phyloP scores from a whole-genome alignment of 371 early-diverging fungal genomes.

The Coemansia sp. region DNA sequence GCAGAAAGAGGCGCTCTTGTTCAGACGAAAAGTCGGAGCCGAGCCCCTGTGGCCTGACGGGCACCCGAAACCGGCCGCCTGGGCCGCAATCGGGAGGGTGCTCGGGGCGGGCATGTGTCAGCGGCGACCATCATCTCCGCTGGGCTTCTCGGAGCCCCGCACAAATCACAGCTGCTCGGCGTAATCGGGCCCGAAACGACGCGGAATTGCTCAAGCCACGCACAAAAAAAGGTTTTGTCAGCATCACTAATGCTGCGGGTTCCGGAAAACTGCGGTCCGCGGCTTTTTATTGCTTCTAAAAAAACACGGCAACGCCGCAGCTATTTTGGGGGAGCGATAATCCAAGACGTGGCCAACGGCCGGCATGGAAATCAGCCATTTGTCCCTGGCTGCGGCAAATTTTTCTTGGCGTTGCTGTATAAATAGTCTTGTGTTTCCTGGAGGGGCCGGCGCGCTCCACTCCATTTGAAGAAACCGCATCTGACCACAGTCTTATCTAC shows the following conservation, averaged over 20 bases:
- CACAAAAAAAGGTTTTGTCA: neutral
- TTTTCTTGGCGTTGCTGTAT: slow-evolving; percentile 4
- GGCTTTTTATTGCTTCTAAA: neutral
- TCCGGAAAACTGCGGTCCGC: slow-evolving; percentile 3
- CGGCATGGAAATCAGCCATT: slow-evolving; percentile 1
- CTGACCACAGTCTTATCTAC: neutral
- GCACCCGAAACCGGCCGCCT: too few species aligned
- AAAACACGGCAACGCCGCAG: slow-evolving; percentile 1
- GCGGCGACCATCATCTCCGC: too few species aligned
- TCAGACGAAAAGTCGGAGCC: neutral
- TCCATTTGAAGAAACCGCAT: neutral
- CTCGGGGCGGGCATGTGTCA: too few species aligned
- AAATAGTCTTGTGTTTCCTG: slow-evolving; percentile 2
- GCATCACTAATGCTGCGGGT: neutral
- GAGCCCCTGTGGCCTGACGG: too few species aligned
- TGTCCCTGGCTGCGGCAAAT: slow-evolving; percentile 3
- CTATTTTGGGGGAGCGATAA: slow-evolving; percentile 6
- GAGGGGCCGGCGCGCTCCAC: neutral
- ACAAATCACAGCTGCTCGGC: too few species aligned
- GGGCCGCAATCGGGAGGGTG: too few species aligned
- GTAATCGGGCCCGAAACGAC: neutral
- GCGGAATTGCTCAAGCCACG: neutral
- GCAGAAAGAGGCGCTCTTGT: neutral
- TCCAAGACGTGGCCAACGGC: slow-evolving; percentile 2
- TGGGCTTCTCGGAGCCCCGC: too few species aligned